Conservation (phyloP, 148 eudicot genomes). For the Spergularia bocconei region DNA sequence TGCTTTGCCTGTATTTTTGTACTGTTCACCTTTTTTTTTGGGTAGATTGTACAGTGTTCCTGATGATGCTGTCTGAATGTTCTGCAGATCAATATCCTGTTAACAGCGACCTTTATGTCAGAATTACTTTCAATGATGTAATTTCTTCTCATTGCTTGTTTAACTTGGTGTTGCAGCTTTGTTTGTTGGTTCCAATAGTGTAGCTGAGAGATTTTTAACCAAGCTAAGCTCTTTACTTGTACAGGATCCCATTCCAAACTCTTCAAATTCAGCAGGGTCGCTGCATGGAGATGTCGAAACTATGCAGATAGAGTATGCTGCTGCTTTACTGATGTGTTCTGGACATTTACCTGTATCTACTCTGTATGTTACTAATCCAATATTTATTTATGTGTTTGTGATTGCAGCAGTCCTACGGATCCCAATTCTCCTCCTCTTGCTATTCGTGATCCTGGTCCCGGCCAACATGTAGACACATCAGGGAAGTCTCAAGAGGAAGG, state of each 20-base stretch:
- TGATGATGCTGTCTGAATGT: constrained; percentile 5
- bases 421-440: constrained; percentile 26
- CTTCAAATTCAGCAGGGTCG: constrained; percentile 16
- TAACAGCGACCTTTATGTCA: constrained; percentile 55
- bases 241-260: constrained; percentile 31
- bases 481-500: constrained; percentile 13
- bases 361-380: not conserved
- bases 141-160: constrained; percentile 6
- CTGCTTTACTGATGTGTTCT: constrained; percentile 1
- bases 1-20: not conserved
- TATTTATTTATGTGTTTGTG: not conserved
- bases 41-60: not conserved
- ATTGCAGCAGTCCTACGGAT: constrained; percentile 29
- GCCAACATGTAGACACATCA: not conserved
- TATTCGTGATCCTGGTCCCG: constrained; percentile 24
- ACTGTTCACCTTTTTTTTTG: not conserved
- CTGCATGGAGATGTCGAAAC: constrained; percentile 16
- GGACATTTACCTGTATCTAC: not conserved
- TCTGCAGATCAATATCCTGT: constrained; percentile 51
- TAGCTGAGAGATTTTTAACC: not conserved
- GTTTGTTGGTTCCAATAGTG: not conserved
- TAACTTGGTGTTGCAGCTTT: not conserved
- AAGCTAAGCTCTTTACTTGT: not conserved
- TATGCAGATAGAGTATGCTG: constrained; percentile 53
- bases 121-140: constrained; percentile 70